Evolutionary conservation across 1,139 yeast genomes (phyloP).

Genomic region (Kodamaea fungicola): DNA sequence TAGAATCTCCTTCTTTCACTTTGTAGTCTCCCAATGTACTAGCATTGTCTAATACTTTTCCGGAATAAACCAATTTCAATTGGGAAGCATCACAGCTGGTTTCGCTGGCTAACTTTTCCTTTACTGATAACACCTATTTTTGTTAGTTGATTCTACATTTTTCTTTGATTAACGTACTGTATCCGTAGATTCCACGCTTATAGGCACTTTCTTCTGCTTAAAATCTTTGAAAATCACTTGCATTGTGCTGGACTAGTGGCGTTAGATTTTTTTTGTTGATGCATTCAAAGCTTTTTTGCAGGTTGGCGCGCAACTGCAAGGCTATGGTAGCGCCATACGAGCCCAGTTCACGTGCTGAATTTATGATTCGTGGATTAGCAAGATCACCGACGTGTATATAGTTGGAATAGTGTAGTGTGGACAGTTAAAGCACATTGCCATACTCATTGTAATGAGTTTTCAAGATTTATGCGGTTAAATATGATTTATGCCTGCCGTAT

Average conservation of each 20-base stretch:
- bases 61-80: conserved; percentile 88
- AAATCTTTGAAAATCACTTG: conserved; percentile 85
- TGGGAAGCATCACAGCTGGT: conserved; percentile 71
- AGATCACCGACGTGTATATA: no score
- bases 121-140: conserved; percentile 57
- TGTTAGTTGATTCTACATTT: conserved; percentile 3
- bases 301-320: no score
- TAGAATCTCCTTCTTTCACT: conserved; percentile 84
- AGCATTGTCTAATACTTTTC: conserved; percentile 84
- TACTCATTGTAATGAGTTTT: no score
- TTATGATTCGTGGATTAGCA: no score
- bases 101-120: conserved; percentile 66
- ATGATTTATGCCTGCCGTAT: no score
- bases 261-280: conserved; percentile 6
- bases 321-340: no score
- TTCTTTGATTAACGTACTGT: conserved; percentile 48
- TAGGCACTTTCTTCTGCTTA: conserved; percentile 81
- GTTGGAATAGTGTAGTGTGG: no score
- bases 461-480: no score
- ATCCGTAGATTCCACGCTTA: conserved; percentile 70
- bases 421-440: no score
- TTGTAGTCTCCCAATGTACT: conserved; percentile 69
- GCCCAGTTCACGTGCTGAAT: no score
- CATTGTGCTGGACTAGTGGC: conserved; percentile 40
- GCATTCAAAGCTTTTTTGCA: not conserved